Percentiles rank a stretch among this genome's conserved stretches.
Conservation (phyloP, 1,284 basidiomycete species). For the Moniliella sp. region DNA sequence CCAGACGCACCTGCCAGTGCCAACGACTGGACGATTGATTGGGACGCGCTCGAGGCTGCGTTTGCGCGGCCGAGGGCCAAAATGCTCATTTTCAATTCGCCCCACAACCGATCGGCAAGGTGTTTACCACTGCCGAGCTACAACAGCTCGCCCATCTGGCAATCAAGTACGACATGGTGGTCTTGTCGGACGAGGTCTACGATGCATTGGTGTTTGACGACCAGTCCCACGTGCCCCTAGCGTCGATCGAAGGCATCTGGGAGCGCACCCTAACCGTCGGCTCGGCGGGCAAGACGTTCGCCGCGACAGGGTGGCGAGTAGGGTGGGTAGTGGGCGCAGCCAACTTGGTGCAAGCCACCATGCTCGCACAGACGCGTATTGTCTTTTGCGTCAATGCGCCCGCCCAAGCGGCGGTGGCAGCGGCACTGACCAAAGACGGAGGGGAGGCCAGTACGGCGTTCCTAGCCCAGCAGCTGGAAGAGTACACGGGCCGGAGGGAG, state of each 20-base stretch:
- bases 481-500: too few species aligned
- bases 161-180: constrained; percentile 72
- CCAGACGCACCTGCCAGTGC: constrained; percentile 9
- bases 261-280: constrained; percentile 66
- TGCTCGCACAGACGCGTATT: constrained; percentile 76
- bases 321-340: constrained; percentile 81
- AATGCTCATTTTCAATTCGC: constrained; percentile 46
- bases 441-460: too few species aligned
- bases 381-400: constrained; percentile 84
- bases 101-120: constrained; percentile 63
- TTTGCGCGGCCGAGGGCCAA: constrained; percentile 70
- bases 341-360: constrained; percentile 59
- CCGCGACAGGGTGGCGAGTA: constrained; percentile 89
- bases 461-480: too few species aligned
- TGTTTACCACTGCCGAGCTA: constrained; percentile 64
- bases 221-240: constrained; percentile 71
- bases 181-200: constrained; percentile 82
- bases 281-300: constrained; percentile 65
- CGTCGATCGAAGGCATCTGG: constrained; percentile 65
- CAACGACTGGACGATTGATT: constrained; percentile 38
- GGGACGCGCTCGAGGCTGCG: constrained; percentile 47
- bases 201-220: constrained; percentile 76
- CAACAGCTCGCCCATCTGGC: constrained; percentile 61
- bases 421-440: too few species aligned
- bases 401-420: too few species aligned